phyloP scores from a whole-genome alignment of 2,329 filamentous ascomycete species.

The Trichoderma sp. region DNA sequence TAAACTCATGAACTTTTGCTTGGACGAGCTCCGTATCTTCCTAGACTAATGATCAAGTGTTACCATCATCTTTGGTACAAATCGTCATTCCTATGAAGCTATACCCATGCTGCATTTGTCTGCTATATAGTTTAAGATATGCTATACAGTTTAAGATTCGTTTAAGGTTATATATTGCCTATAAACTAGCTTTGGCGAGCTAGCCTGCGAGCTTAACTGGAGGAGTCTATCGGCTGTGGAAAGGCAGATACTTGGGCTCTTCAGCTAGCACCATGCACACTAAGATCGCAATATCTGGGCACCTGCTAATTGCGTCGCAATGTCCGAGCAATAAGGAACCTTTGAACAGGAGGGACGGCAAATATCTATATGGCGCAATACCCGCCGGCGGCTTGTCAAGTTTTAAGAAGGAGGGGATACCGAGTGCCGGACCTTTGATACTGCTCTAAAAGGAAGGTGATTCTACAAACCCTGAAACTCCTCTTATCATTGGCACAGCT shows the following conservation, averaged over 20 bases:
- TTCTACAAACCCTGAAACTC: neutral
- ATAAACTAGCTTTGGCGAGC: neutral
- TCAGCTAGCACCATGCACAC: neutral
- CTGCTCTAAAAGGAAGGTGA: neutral
- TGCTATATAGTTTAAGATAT: neutral
- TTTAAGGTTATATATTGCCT: slow-evolving; percentile 6
- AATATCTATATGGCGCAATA: slow-evolving; percentile 1
- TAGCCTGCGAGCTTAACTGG: neutral
- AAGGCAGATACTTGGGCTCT: neutral
- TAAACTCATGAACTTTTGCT: too few species aligned
- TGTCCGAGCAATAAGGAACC: slow-evolving; percentile 3
- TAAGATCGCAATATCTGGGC: neutral
- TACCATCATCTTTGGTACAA: too few species aligned
- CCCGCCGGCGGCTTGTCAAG: neutral
- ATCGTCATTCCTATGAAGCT: neutral
- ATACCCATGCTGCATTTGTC: too few species aligned
- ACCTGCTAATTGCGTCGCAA: slow-evolving; percentile 7
- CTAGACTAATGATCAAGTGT: too few species aligned
- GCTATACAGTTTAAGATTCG: neutral
- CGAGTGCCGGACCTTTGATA: neutral
- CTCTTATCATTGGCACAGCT: too few species aligned
- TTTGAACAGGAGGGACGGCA: slow-evolving; percentile 1
- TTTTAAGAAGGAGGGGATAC: slow-evolving; percentile 3
- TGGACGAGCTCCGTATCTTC: neutral
- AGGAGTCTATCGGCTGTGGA: neutral